Conservation (phyloP, 2,329 filamentous ascomycete genomes). For the Colletotrichum liriopes region DNA sequence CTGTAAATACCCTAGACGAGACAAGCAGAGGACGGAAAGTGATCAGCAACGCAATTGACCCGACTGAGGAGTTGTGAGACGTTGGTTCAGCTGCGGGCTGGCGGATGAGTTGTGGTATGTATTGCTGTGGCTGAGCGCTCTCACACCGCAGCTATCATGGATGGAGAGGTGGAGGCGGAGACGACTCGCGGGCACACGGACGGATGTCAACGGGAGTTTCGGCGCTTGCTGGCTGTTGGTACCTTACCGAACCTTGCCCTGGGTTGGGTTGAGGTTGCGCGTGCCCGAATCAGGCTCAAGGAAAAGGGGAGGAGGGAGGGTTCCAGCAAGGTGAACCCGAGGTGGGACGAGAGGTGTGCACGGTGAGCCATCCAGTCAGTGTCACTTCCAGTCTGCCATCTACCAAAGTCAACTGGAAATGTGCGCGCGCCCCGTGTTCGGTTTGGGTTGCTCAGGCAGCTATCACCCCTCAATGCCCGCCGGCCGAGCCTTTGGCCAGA, state of each 20-base stretch:
- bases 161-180: conserved; percentile 1
- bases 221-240: conserved; percentile 3
- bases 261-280: conserved; percentile 12
- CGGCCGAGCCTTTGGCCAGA: neutral
- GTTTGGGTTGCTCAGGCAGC: conserved; percentile 9
- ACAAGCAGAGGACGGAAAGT: neutral
- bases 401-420: no score
- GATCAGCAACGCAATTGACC: neutral
- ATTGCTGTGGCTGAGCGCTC: neutral
- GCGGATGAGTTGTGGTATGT: neutral
- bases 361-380: conserved; percentile 26
- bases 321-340: conserved; percentile 8
- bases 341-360: conserved; percentile 30
- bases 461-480: neutral
- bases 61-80: neutral
- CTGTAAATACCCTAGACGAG: neutral
- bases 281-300: conserved; percentile 10
- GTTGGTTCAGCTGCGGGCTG: neutral
- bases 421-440: neutral
- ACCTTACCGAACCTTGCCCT: conserved; percentile 24
- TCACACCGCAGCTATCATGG: neutral
- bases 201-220: neutral
- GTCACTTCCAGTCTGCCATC: neutral
- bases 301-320: neutral
- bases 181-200: neutral